phyloP scores from a whole-genome alignment of 306 rosid genomes.

The Cicer yamashitae region DNA sequence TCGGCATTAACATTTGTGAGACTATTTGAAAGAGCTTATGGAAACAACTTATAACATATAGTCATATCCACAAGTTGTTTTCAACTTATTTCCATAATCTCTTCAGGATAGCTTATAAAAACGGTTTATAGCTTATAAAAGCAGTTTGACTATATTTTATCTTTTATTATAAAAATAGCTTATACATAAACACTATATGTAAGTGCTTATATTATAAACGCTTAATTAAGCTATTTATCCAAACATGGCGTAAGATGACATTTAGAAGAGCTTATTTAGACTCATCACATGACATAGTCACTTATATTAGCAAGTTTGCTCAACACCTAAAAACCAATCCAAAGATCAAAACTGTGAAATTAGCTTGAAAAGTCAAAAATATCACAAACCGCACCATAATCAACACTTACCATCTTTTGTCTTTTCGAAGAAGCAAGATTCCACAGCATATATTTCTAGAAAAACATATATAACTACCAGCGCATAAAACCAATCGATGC shows the following conservation, averaged over 20 bases:
- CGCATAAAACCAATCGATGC: not conserved
- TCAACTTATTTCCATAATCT: no score
- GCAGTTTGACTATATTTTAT: no score
- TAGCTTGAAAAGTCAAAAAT: constrained; percentile 5
- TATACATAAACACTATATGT: no score
- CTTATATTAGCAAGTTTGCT: not conserved
- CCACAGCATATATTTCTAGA: constrained; percentile 7
- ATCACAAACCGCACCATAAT: constrained; percentile 15
- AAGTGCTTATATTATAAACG: no score
- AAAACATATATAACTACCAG: constrained; percentile 9
- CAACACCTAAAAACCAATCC: not conserved
- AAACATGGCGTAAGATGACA: not conserved
- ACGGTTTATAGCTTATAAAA: no score
- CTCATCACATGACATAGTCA: not conserved
- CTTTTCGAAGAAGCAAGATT: constrained; percentile 20
- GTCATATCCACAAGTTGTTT: no score
- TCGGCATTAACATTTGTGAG: no score
- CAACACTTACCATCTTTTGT: constrained; percentile 25
- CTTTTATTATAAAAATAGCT: no score
- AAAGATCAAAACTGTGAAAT: constrained; percentile 28
- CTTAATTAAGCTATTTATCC: no score
- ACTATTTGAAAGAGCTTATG: no score
- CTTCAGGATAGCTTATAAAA: no score
- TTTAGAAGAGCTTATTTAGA: not conserved
- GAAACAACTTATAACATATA: no score